Base-by-base conservation (phyloP, 2,329 filamentous ascomycete genomes). In the Pestalotiopsis sp. region DNA sequence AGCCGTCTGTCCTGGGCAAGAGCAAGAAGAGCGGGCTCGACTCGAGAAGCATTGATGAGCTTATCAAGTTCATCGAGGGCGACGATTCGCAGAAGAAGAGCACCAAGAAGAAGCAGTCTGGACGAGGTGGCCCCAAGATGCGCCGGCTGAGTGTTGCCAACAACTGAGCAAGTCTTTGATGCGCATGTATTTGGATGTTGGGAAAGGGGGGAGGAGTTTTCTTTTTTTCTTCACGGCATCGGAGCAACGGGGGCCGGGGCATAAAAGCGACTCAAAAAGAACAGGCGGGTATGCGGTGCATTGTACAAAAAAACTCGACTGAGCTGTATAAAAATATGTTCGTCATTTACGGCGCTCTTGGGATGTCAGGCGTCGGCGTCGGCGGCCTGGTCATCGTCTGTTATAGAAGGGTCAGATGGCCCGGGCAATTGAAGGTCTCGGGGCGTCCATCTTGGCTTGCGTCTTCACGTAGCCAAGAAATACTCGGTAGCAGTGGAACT, bases 61-160 rank as follows among this genome's bases (percentile, higher is more conserved):
- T 99, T 55, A 85, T 99, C 77, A 93, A 92, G 80, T 98, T 95
- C 80, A 98, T 99, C 73, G 96, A 98, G 80, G 95, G 94, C 57
- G 84, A 80, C 17, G 86, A 89, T 66, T 81, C 84, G 69, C 83
- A 85, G 75, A 81, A 82, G 71, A 81, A 81, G 74, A 80, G 80
- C 67, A 79, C 81, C 24, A 73, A 77, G n/a, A 90, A 90, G 81
- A 89, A 89, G 78, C 83, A 84, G 62, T 77, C 84, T 24, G 80
- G 82, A 52, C 44, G 44, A 35, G 83, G 82, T 70, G 88, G 88
- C 70, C 87, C 86, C 11, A 89, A 89, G 79, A 81, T 84, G 69
- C 79, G 60, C 4, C 38, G 87, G 64, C 84, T 85, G 24, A 78
- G 72, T 52, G 74, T 52, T 64, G 61, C 56, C 40, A 67, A 67